Conservation (phyloP, 2,329 filamentous ascomycete genomes). For the Chaetomium strumarium region DNA sequence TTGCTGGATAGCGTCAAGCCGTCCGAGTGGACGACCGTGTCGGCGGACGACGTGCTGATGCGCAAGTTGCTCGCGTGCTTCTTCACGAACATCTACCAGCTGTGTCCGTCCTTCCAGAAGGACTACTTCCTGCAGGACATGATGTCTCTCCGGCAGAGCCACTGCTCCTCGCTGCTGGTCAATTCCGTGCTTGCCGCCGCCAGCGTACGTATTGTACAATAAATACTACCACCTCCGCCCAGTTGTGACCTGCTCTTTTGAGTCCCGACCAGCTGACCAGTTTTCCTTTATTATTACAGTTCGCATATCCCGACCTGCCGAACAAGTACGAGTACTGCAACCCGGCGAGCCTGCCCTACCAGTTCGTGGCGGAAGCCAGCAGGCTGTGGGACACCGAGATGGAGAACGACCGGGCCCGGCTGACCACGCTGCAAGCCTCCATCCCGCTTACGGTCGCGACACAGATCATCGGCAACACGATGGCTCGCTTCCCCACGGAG, state of each 20-base stretch:
- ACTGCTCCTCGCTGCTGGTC: slow-evolving; percentile 28
- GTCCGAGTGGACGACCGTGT: slow-evolving; percentile 27
- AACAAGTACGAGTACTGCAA: slow-evolving; percentile 34
- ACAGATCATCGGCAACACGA: slow-evolving; percentile 27
- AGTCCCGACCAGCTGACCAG: not conserved
- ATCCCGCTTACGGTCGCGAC: slow-evolving; percentile 30
- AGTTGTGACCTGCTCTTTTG: not conserved
- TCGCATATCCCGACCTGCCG: slow-evolving; percentile 26
- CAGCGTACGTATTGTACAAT: slow-evolving; percentile 29
- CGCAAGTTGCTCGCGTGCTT: slow-evolving; percentile 22
- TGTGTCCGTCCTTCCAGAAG: slow-evolving; percentile 24
- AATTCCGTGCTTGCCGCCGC: slow-evolving; percentile 27
- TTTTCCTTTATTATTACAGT: slow-evolving; percentile 19
- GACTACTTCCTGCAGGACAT: slow-evolving; percentile 28
- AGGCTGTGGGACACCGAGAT: slow-evolving; percentile 35
- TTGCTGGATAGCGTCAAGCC: slow-evolving; percentile 21
- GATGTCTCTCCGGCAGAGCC: slow-evolving; percentile 12
- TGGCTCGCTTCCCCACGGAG: slow-evolving; percentile 23
- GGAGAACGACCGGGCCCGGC: slow-evolving; percentile 11
- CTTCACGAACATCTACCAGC: slow-evolving; percentile 23
- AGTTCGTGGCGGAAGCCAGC: slow-evolving; percentile 35
- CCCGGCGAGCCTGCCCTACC: slow-evolving; percentile 30
- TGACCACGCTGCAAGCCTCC: slow-evolving; percentile 33
- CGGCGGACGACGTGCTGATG: slow-evolving; percentile 25
- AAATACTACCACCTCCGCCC: not conserved